Base-by-base conservation (phyloP, 306 rosid genomes). In the Mimosa pudica region DNA sequence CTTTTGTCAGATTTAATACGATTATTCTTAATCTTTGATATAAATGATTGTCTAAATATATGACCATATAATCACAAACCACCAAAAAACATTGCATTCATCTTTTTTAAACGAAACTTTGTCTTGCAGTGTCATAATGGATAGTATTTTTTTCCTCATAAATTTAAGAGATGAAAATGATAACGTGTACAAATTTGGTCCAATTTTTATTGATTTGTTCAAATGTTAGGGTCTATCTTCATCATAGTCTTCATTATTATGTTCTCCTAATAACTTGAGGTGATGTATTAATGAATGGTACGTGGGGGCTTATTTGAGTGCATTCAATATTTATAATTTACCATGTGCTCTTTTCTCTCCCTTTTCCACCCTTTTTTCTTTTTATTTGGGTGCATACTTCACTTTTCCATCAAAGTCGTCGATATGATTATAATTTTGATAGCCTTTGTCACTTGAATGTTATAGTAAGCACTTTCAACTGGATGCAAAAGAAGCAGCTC, bases 181-280 rank as follows among this genome's bases (percentile, higher is more conserved):
- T 2, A 42, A 9, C 8, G n/a, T 38, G 42, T 38, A 38, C 42
- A 38, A 1, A 38, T 38, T 38, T 38, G 42, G 42, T 38, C 42
- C 42, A 38, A 38, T 38, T 38, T 38, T 38, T 2, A 38, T 38
- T 38, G 42, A 38, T 38, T 38, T 71, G 74, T 71, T 57, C 64
- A 60, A 49, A 61, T 71, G 36, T 62, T 79, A 4, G 41, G 33
- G n/a, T 36, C 64, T 41, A 58, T 12, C 12, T 46, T 72, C 73
- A 62, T 79, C 17, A 62, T 35, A 61, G 52, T n/a, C 14, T 72
- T 62, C 54, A 71, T 74, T 65, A 65, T 73, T 66, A 51, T 74
- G 75, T 64, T 64, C 18, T 66, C 69, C 70, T 6, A 1, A 33
- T 36, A 36, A 35, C 24, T 14, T 70, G 63, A 60, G 63, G 65